These are phyloP conservation scores for Solanum aculeatissimum DNA, from an alignment of 305 asterid genomes.

Conservation along the genomic window DNA sequence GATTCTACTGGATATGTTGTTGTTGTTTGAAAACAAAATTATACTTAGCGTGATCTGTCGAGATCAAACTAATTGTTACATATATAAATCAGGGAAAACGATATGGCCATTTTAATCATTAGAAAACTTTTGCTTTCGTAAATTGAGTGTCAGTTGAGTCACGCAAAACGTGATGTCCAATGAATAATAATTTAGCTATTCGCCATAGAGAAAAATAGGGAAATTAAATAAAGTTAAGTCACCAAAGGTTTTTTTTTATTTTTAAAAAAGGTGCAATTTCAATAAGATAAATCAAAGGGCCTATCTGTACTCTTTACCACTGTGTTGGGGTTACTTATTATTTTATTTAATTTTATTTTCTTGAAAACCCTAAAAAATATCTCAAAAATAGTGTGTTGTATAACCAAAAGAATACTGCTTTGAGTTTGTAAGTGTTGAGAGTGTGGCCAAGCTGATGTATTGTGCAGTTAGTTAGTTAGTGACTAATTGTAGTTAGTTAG, in stretches of 20 bases:
- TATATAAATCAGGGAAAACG: neutral
- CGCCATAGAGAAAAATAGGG: neutral
- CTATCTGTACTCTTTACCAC: neutral
- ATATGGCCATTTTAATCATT: neutral
- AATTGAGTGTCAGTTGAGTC: neutral
- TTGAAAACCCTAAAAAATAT: neutral
- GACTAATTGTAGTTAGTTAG: no score
- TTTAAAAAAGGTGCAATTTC: neutral
- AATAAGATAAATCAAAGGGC: neutral
- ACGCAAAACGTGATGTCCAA: neutral
- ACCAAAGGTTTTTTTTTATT: neutral
- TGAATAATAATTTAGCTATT: neutral
- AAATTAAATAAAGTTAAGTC: neutral
- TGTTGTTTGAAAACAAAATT: neutral
- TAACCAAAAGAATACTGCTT: neutral
- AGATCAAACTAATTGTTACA: neutral
- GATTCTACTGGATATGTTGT: no score
- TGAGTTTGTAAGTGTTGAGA: no score
- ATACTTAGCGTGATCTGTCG: neutral
- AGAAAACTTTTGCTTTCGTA: neutral
- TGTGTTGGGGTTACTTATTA: neutral
- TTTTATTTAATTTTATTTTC: neutral
- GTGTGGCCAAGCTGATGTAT: no score
- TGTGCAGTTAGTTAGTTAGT: no score
- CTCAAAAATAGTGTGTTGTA: neutral